Base-by-base conservation (phyloP, 2,329 filamentous ascomycete genomes). In the Teratosphaeria viscida region DNA sequence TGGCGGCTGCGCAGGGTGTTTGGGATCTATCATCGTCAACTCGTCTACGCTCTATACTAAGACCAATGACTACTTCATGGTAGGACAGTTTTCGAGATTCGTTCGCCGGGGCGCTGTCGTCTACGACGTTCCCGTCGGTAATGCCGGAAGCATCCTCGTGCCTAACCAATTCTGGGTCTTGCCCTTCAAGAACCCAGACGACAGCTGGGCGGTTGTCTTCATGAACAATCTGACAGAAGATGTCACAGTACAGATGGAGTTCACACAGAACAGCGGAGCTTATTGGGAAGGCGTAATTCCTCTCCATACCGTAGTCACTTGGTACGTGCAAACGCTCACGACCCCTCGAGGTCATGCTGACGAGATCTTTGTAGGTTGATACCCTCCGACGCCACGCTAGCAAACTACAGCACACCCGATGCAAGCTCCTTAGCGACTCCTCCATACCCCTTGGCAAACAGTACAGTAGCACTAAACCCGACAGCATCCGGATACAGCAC, bases 1-100 rank as follows among this genome's bases (percentile, higher is more conserved):
- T 43, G 72, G 72, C 35, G 74, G 73, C 5, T 80, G 77, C 66
- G 63, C 61, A 26, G 70, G 68, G 10, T 80, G 78, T 67, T 74
- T 73, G 1, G 90, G 90, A 52, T 84, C 94, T 37, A 89, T 86
- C 65, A 91, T 88, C 61, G 81, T 94, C 71, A 90, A 95, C 76
- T 92, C 71, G 8, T 67, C 68, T 7, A 65, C 72, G 11, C 75
- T 73, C 2, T 82, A 82, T 68, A 71, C 69, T 3, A 75, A 77
- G 61, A 76, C 75, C 29, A 73, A 78, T 6, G 78, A 80, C 61
- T 82, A 81, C 69, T 82, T 82, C 67, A 79, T 80, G 74, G 71
- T 82, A 61, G 79, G 78, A 1, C 80, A 82, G 67, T 81, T 79
- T 67, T 62, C 57, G 26, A 59, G 64, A 49, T 68, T 66, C 57